These are phyloP conservation scores for Malus sylvestris DNA, from an alignment of 306 rosid species.

Conservation along the genomic window DNA sequence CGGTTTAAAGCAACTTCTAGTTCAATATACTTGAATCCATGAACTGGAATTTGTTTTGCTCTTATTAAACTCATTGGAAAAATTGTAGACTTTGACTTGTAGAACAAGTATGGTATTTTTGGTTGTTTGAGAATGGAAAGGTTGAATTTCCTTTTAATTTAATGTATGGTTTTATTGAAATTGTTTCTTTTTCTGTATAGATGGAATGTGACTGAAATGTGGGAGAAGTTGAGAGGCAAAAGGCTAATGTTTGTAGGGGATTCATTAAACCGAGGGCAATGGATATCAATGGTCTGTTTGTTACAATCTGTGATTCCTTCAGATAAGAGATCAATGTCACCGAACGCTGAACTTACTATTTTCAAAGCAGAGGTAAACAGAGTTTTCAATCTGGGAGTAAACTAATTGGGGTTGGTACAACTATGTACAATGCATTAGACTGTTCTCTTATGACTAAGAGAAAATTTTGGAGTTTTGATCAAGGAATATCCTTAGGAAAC, in stretches of 20 bases:
- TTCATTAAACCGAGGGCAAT: slow-evolving; percentile 92
- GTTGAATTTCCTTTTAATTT: neutral
- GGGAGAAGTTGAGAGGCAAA: slow-evolving; percentile 91
- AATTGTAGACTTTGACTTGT: neutral
- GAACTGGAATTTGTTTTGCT: neutral
- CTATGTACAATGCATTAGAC: neutral
- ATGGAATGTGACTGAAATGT: slow-evolving; percentile 67
- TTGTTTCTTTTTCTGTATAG: slow-evolving; percentile 29
- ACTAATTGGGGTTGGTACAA: neutral
- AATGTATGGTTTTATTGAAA: slow-evolving; percentile 4
- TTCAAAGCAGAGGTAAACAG: slow-evolving; percentile 75
- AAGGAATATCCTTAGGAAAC: neutral
- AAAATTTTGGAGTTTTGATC: neutral
- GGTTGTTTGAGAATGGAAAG: neutral
- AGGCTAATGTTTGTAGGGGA: slow-evolving; percentile 98
- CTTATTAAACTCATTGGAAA: neutral
- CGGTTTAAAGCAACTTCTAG: neutral
- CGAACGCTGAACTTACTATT: slow-evolving; percentile 88
- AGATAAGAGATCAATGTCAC: slow-evolving; percentile 80
- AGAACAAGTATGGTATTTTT: neutral
- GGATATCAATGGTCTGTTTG: slow-evolving; percentile 95
- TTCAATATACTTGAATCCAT: neutral
- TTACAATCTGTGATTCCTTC: slow-evolving; percentile 83
- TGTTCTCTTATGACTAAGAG: neutral
- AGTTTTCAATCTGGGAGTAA: neutral